Base-by-base conservation (phyloP, 805 yeast species). In the Saccharomycopsis fodiens region DNA sequence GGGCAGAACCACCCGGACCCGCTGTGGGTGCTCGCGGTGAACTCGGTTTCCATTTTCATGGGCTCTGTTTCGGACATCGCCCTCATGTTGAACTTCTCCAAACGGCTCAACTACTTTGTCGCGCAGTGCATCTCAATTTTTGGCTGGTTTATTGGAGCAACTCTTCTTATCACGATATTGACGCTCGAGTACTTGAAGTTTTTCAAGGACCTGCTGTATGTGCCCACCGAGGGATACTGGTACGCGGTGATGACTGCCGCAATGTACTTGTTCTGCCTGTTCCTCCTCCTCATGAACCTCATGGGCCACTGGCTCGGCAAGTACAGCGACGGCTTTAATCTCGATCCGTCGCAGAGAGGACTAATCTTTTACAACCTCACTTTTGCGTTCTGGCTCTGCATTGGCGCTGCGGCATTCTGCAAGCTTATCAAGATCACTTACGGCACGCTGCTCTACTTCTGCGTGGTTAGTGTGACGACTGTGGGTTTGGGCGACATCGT, bases 401-500 rank as follows among this genome's bases (percentile, higher is more conserved):
- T 81, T 60, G 95, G 95, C 8, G 74, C 85, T 1, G 82, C 76
- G 1, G 58, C 77, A 54, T 78, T 78, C 53, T 66, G 75, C 1
- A 55, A 62, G 3, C 46, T 79, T 39, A 52, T 78, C 34, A 59
- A 66, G 35, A 55, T 77, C 7, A 65, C 71, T 1, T 84, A 72
- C 57, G 87, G 88, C 0, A 69, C 78, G n/a, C 78, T 85, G 0
- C 58, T 85, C 39, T 87, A 85, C 58, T 85, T 73, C 59, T 78
- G 87, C 54, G 73, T 76, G 8, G 87, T 84, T 1, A 79, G 94
- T 0, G 65, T 82, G 34, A 65, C 85, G 40, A 88, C 96, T 1
- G 73, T 88, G 23, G 96, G 96, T 0, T 66, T 81, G 15, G 96
- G 96, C 32, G 93, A 84, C 54, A 68, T 82, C 29, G 65, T 71